phyloP scores from a whole-genome alignment of 208 protist genomes.

The Trypanosoma theileri region DNA sequence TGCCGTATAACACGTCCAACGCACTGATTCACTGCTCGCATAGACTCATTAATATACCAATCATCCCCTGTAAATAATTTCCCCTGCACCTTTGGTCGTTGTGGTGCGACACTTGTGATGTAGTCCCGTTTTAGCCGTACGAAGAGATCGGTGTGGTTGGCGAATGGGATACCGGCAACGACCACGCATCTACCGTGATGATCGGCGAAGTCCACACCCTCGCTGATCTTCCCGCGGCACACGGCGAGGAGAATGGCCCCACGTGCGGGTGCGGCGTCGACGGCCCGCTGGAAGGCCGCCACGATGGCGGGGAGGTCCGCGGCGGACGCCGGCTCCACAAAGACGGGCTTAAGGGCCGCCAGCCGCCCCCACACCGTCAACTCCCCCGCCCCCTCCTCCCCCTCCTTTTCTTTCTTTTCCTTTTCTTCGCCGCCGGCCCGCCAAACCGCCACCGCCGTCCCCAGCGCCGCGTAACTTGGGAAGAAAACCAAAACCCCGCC shows the following conservation, averaged over 20 bases:
- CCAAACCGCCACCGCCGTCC: constrained; percentile 77
- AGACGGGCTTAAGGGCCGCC: constrained; percentile 77
- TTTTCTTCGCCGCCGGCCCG: constrained; percentile 40
- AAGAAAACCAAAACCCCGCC: constrained; percentile 98
- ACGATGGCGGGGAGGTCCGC: constrained; percentile 61
- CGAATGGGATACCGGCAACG: constrained; percentile 94
- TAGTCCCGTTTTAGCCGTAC: constrained; percentile 84
- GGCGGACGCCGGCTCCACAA: constrained; percentile 77
- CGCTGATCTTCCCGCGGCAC: constrained; percentile 96
- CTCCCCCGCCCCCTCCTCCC: constrained; percentile 27
- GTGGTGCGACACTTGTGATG: constrained; percentile 58
- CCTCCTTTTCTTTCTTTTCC: constrained; percentile 21
- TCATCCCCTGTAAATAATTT: constrained; percentile 85
- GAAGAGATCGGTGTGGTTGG: constrained; percentile 89
- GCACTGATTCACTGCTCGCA: constrained; percentile 97
- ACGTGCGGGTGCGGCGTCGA: constrained; percentile 39
- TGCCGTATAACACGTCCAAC: constrained; percentile 97
- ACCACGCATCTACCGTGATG: constrained; percentile 94
- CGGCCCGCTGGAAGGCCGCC: constrained; percentile 65
- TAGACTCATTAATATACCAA: constrained; percentile 96
- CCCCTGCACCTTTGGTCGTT: constrained; percentile 67
- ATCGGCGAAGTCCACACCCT: constrained; percentile 98
- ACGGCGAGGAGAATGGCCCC: constrained; percentile 96
- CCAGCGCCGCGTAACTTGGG: constrained; percentile 88
- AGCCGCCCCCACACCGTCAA: constrained; percentile 82